Percentiles rank a stretch among this genome's conserved stretches.
Conservation (phyloP, 129 eudicot species). For the Ambrosia artemisiifolia region DNA sequence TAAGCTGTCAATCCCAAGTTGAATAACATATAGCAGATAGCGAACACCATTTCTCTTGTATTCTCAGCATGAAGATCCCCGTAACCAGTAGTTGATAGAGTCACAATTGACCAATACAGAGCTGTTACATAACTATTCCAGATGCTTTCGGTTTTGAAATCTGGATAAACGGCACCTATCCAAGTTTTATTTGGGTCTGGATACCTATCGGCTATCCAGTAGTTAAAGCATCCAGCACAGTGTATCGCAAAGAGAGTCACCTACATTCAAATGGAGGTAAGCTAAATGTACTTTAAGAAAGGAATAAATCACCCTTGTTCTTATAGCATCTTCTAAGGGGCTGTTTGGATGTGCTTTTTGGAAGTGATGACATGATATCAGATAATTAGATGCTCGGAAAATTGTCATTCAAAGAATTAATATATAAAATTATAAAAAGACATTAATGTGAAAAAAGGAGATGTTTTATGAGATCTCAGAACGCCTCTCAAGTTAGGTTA, state of each 20-base stretch:
- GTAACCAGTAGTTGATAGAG: slow-evolving; percentile 87
- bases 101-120: slow-evolving; percentile 88
- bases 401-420: not conserved
- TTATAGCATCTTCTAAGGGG: not conserved
- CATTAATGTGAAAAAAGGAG: not conserved
- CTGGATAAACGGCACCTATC: slow-evolving; percentile 84
- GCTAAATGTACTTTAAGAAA: slow-evolving; percentile 16
- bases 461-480: not conserved
- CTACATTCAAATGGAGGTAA: slow-evolving; percentile 32
- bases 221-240: slow-evolving; percentile 92
- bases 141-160: slow-evolving; percentile 61
- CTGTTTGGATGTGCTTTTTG: not conserved
- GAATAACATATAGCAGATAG: slow-evolving; percentile 76
- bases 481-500: not conserved
- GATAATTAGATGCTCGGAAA: not conserved
- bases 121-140: slow-evolving; percentile 74
- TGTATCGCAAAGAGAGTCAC: slow-evolving; percentile 92
- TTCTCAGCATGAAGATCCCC: slow-evolving; percentile 92
- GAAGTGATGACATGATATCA: not conserved
- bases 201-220: slow-evolving; percentile 80
- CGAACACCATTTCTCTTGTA: slow-evolving; percentile 84
- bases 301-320: slow-evolving; percentile 2
- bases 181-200: slow-evolving; percentile 77
- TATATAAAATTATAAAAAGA: not conserved
- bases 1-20: slow-evolving; percentile 88